Evolutionary conservation across 768 basidiomycete species (phyloP), one percentile per base, ranked within the genome.

Genomic region (Leccinum barrowsii): DNA sequence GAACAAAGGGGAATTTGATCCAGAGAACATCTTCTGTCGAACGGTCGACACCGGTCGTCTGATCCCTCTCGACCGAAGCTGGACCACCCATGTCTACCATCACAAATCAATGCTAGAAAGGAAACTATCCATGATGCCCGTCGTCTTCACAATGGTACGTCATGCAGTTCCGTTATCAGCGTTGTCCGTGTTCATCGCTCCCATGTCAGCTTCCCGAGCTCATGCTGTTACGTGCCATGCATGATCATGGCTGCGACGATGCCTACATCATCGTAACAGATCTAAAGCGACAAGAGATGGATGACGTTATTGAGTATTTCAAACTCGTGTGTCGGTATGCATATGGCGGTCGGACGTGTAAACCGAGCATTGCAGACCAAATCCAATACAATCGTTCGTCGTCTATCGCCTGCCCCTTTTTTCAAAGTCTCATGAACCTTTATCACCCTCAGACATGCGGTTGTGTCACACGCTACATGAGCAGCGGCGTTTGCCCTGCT

Each of bases 71-170:
- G 87, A 89, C 78, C 80, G 89, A 59, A 88, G 87, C 17, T 90
- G 89, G 89, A 87, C 85, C 30, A 90, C 88, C 7, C 86, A 90
- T 71, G 85, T 90, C 42, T 90, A 85, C 67, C 87, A 90, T 69
- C 89, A 90, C 59, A 80, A 83, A 59, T 85, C 87, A 4, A 87
- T 89, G 82, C 80, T 84, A 59, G 87, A 89, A 64, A 79, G 85
- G 55, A 86, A 85, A 60, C 70, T 87, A 42, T 83, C 84, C 24
- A 89, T 89, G 87, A 85, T 88, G 80, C 88, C 85, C 5, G 88
- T 90, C 2, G 85, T 90, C 0, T 89, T 88, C 66, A 89, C 88
- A 50, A 89, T 90, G 86, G 89, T 89, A 65, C 62, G 78, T 68
- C 21, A 7, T 19, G 17, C 50, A 17, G 30, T 28, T 28, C 17